A percentile compares a stretch with the other conserved stretches of the same genome.
Conservation (phyloP, 2,329 filamentous ascomycete species). For the Nectriaceae sp. region DNA sequence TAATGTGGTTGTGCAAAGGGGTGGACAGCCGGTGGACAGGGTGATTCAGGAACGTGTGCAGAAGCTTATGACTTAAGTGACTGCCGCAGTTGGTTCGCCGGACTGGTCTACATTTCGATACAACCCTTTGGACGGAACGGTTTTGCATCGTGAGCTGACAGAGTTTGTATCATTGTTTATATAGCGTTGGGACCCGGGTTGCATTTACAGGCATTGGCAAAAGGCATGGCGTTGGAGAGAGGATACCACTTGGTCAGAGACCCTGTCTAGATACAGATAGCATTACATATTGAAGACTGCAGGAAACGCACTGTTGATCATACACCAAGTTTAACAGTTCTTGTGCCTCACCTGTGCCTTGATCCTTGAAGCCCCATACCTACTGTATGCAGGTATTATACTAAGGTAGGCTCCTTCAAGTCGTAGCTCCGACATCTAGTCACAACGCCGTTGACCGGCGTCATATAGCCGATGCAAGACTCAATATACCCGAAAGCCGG, state of each 20-base stretch:
- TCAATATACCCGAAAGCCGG: no score
- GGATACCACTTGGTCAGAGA: slow-evolving; percentile 11
- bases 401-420: no score
- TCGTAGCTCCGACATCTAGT: no score
- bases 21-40: slow-evolving; percentile 40
- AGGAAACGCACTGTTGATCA: no score
- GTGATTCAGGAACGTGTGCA: slow-evolving; percentile 40
- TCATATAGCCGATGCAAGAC: no score
- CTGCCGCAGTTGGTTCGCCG: background rate
- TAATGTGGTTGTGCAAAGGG: slow-evolving; percentile 57
- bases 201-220: slow-evolving; percentile 19
- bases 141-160: slow-evolving; percentile 7
- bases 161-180: slow-evolving; percentile 7
- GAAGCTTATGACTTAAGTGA: slow-evolving; percentile 31
- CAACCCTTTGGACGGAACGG: slow-evolving; percentile 16
- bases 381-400: no score
- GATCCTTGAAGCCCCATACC: no score
- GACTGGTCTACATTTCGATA: slow-evolving; percentile 11
- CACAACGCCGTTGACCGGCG: no score
- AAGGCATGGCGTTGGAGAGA: slow-evolving; percentile 16
- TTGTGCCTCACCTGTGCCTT: no score
- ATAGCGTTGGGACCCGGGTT: slow-evolving; percentile 8
- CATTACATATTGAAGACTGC: slow-evolving; percentile 1
- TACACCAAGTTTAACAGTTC: no score
- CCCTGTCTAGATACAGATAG: background rate